phyloP scores from a whole-genome alignment of 1,139 yeast species.

The Debaryomycetaceae sp. region DNA sequence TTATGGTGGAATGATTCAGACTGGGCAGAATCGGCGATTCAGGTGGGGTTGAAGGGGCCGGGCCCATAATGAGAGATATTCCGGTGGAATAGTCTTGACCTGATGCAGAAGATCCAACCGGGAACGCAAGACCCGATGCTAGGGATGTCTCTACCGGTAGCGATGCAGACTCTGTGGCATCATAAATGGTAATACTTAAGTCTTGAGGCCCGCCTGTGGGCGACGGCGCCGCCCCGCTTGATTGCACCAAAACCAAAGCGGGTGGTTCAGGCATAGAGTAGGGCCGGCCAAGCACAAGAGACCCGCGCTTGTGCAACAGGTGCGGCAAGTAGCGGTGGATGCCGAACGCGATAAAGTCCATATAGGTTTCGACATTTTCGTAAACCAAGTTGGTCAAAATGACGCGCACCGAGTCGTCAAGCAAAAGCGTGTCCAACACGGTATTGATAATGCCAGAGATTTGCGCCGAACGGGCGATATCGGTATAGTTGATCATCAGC shows the following conservation, averaged over 20 bases:
- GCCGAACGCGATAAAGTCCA: constrained; percentile 14
- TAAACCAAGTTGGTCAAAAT: constrained; percentile 24
- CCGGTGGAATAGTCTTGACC: neutral
- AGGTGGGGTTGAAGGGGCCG: neutral
- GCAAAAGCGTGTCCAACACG: constrained; percentile 23
- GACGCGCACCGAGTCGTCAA: constrained; percentile 26
- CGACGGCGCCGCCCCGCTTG: neutral
- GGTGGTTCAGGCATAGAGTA: constrained; percentile 22
- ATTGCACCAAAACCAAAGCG: constrained; percentile 18
- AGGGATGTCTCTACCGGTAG: no score
- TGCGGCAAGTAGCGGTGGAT: constrained; percentile 15
- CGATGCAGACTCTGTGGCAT: no score
- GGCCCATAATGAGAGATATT: neutral
- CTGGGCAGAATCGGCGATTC: neutral
- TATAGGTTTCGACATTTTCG: constrained; percentile 21
- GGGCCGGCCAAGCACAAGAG: constrained; percentile 5
- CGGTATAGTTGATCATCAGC: constrained; percentile 14
- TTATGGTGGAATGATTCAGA: neutral
- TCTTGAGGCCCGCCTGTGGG: neutral
- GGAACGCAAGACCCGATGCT: no score
- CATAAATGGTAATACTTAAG: no score
- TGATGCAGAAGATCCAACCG: no score
- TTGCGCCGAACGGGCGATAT: constrained; percentile 13
- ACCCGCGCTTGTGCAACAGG: constrained; percentile 11
- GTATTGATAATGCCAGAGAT: constrained; percentile 27